A percentile compares a stretch with the other conserved stretches of the same genome.
phyloP scores from a whole-genome alignment of 208 protist species.

The Wallacemonas sp. region DNA sequence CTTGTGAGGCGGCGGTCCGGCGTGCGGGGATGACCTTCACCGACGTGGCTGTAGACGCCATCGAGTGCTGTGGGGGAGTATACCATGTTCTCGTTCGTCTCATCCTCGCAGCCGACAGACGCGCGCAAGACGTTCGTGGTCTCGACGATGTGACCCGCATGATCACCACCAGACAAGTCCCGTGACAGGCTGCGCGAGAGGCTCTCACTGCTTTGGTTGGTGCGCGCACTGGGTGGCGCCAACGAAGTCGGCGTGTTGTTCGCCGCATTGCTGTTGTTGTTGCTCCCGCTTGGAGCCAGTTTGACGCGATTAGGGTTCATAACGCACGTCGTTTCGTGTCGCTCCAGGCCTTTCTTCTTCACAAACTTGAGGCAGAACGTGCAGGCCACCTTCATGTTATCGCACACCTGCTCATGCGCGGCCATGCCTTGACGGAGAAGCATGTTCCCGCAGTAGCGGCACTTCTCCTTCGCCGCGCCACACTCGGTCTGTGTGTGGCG shows the following conservation, averaged over 20 bases:
- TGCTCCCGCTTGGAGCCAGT: background rate
- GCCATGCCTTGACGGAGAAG: constrained; percentile 45
- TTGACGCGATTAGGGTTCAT: constrained; percentile 47
- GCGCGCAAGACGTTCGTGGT: background rate
- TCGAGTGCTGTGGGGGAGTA: constrained; percentile 4
- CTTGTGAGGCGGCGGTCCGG: background rate
- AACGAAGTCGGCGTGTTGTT: background rate
- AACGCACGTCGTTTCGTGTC: constrained; percentile 38
- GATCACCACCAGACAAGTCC: background rate
- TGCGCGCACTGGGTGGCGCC: background rate
- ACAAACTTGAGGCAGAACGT: constrained; percentile 61
- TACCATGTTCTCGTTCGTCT: constrained; percentile 14
- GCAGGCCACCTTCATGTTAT: constrained; percentile 65
- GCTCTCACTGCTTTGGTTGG: background rate
- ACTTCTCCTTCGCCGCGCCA: constrained; percentile 54
- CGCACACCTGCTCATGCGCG: constrained; percentile 62
- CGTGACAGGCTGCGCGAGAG: background rate
- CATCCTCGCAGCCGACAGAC: background rate
- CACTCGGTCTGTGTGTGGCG: constrained; percentile 64
- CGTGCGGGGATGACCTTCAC: background rate
- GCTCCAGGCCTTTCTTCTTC: constrained; percentile 38
- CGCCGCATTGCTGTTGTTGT: background rate
- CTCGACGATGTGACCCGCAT: constrained; percentile 1
- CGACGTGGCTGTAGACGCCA: background rate
- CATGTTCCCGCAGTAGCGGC: constrained; percentile 57